Base-by-base conservation (phyloP, 495 filamentous ascomycete species). In the Neurospora sp. region DNA sequence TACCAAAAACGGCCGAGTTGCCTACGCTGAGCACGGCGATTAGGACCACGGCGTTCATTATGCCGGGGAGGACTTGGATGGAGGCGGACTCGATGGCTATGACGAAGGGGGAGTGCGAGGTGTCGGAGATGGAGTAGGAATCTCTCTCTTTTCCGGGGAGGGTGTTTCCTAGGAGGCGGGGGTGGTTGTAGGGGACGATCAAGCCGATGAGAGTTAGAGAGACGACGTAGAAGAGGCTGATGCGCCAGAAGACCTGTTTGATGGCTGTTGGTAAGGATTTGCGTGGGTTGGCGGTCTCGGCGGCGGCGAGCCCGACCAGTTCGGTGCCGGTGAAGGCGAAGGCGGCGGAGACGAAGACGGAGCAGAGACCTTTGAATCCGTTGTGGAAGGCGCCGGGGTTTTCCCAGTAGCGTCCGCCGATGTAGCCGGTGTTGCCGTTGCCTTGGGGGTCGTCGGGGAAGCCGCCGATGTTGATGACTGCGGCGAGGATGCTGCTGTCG, bases 161-260 rank as follows among this genome's bases (percentile, higher is more conserved):
- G 41, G 41, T 5, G 10, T 81, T 86, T n/a, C 76, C 83, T 1
- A 94, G 80, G 0, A 97, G 89, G 16, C 83, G 81, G 0, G 75
- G 44, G 70, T 96, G 86, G 75, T 85, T 83, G 79, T 92, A 94
- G 0, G 90, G 90, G 7, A 97, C 91, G 6, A 94, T 83, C 3
- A 94, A 83, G 14, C 93, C 93, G 71, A 96, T 87, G 0, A 95
- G 78, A 27, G 87, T 88, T 3, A 95, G 86, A 4, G 91, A 90
- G 70, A 93, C 88, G 39, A 95, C 83, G 81, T 96, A 96, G 82
- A 96, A 95, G 74, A 97, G 86, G 18, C 89, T 89, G 81, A 97
- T 97, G 78, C 94, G 91, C 94, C 94, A 97, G 82, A 97, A 97
- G 42, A 97, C 94, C 81, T 97, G 94, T 80, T 96, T 96, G 77